These are phyloP conservation scores for Blastomyces emzantsi DNA, from an alignment of 2,329 filamentous ascomycete species.

Conservation along the genomic window DNA sequence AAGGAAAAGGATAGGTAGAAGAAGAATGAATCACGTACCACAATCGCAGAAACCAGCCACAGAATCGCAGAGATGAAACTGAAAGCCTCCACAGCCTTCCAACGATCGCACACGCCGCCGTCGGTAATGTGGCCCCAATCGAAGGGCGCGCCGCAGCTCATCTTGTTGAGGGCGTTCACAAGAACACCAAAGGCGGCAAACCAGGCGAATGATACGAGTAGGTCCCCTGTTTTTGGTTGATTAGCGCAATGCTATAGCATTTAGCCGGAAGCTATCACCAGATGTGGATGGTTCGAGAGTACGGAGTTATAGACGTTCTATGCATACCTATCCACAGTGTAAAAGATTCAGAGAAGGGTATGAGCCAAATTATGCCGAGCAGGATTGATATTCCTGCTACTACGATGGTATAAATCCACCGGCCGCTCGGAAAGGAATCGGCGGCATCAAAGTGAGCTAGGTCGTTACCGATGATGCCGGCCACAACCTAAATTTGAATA, in stretches of 20 bases:
- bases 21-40: constrained; percentile 31
- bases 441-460: constrained; percentile 44
- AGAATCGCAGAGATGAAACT: constrained; percentile 60
- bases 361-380: constrained; percentile 60
- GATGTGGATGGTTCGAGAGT: not conserved
- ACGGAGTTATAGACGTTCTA: not conserved
- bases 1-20: not conserved
- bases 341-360: constrained; percentile 60
- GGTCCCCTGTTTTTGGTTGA: constrained; percentile 42
- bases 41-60: constrained; percentile 57
- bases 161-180: constrained; percentile 46
- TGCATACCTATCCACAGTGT: constrained; percentile 53
- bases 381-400: constrained; percentile 61
- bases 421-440: constrained; percentile 48
- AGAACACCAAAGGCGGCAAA: constrained; percentile 60
- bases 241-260: constrained; percentile 9
- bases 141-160: constrained; percentile 50
- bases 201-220: constrained; percentile 61
- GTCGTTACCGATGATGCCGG: constrained; percentile 59
- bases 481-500: constrained; percentile 41
- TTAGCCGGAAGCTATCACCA: not conserved
- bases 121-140: constrained; percentile 49
- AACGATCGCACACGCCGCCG: constrained; percentile 53
- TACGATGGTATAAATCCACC: constrained; percentile 67
- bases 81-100: constrained; percentile 64